Evolutionary conservation across 2,329 filamentous ascomycete genomes (phyloP).

Genomic region (Zymoseptoria crescenta): DNA sequence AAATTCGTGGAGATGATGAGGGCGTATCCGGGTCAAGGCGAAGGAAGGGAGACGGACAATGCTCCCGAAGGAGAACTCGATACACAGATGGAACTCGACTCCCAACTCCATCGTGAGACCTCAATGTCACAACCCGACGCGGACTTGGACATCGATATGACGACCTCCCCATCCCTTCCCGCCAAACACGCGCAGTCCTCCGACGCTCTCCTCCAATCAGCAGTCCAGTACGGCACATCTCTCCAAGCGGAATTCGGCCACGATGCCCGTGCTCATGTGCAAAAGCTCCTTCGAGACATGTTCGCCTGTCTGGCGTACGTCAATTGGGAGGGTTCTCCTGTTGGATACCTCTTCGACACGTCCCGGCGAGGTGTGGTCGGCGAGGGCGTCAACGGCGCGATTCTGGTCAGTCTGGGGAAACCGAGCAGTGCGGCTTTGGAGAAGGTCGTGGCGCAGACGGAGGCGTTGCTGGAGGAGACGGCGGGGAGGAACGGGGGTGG

Average conservation of each 20-base stretch:
- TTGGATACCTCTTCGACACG: slow-evolving; percentile 70
- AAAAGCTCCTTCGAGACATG: slow-evolving; percentile 69
- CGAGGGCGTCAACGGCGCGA: slow-evolving; percentile 89
- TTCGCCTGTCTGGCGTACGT: slow-evolving; percentile 83
- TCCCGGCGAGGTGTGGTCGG: slow-evolving; percentile 70
- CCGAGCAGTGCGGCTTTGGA: slow-evolving; percentile 81
- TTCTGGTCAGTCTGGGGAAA: slow-evolving; percentile 84
- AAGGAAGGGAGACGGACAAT: neutral
- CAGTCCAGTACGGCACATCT: slow-evolving; percentile 70
- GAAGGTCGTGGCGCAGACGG: slow-evolving; percentile 76
- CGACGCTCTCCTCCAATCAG: slow-evolving; percentile 55
- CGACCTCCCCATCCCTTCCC: slow-evolving; percentile 23
- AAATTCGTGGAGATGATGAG: slow-evolving; percentile 96
- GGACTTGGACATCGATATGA: slow-evolving; percentile 28
- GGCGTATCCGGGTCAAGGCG: slow-evolving; percentile 53
- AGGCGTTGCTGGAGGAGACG: slow-evolving; percentile 74
- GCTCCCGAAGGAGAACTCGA: slow-evolving; percentile 30
- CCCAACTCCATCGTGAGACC: slow-evolving; percentile 37
- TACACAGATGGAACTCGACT: slow-evolving; percentile 52
- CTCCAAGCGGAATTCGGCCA: slow-evolving; percentile 69
- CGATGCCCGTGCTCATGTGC: slow-evolving; percentile 62
- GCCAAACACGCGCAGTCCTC: slow-evolving; percentile 28
- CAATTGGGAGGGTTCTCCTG: slow-evolving; percentile 67
- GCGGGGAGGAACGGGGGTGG: slow-evolving; percentile 51
- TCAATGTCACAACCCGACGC: slow-evolving; percentile 10